These are phyloP conservation scores for Madurella mycetomatis DNA, from an alignment of 2,329 filamentous ascomycete genomes.

Conservation along the genomic window DNA sequence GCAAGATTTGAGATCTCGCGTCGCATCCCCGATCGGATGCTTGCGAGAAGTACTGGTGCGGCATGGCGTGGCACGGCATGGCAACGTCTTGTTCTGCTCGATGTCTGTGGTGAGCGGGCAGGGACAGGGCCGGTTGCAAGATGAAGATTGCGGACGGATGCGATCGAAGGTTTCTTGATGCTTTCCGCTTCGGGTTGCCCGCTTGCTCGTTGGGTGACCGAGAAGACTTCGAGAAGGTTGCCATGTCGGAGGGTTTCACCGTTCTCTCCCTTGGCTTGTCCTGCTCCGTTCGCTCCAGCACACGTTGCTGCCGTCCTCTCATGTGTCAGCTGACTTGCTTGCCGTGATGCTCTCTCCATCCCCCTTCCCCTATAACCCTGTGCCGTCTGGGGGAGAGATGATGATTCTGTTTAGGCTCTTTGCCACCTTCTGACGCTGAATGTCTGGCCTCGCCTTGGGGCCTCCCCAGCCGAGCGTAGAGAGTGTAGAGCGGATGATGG, in stretches of 20 bases:
- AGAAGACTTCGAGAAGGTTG: background rate
- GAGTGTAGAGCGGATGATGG: background rate
- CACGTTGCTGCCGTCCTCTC: too few relatives aligned
- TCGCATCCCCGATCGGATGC: slow-evolving; percentile 1
- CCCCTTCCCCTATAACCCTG: background rate
- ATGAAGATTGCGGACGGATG: background rate
- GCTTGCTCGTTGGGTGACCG: background rate
- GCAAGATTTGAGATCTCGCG: slow-evolving; percentile 6
- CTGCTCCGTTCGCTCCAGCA: too few relatives aligned
- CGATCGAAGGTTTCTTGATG: background rate
- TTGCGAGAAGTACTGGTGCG: slow-evolving; percentile 10
- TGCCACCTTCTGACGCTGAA: slow-evolving; percentile 3
- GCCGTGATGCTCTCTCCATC: background rate
- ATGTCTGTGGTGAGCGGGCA: background rate
- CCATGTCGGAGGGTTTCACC: too few relatives aligned
- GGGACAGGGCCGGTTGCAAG: background rate
- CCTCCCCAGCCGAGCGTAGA: background rate
- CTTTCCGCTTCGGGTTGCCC: too few relatives aligned
- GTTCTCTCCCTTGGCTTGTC: too few relatives aligned
- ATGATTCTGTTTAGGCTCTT: slow-evolving; percentile 12
- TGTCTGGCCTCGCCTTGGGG: background rate
- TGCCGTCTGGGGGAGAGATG: background rate
- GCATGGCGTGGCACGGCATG: slow-evolving; percentile 7
- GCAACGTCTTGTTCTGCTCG: background rate
- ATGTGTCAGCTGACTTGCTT: too few relatives aligned